phyloP scores from a whole-genome alignment of 2,329 filamentous ascomycete genomes.

The Rugonectria rugulosa region DNA sequence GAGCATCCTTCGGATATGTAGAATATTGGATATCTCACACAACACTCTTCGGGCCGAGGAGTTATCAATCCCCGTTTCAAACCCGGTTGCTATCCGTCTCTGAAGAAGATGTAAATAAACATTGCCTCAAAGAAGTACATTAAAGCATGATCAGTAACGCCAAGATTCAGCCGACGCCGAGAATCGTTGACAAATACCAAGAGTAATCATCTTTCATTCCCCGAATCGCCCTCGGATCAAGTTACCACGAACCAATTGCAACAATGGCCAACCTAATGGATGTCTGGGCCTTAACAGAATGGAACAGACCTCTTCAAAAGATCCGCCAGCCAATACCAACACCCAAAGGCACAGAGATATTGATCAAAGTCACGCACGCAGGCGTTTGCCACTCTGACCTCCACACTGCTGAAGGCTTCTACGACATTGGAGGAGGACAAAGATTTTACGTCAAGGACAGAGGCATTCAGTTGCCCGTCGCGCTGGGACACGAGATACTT shows the following conservation, averaged over 20 bases:
- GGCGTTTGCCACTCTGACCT: conserved; percentile 24
- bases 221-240: too few species aligned
- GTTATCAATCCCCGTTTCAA: too few species aligned
- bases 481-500: conserved; percentile 18
- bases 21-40: too few species aligned
- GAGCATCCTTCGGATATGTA: neutral
- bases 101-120: too few species aligned
- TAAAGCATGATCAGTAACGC: too few species aligned
- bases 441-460: conserved; percentile 22
- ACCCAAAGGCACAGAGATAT: conserved; percentile 11
- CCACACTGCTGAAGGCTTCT: conserved; percentile 22
- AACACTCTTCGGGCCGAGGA: too few species aligned
- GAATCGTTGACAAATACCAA: too few species aligned
- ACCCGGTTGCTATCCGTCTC: neutral
- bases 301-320: conserved; percentile 16
- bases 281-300: conserved; percentile 21
- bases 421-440: conserved; percentile 15
- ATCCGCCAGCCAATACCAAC: conserved; percentile 17
- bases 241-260: neutral
- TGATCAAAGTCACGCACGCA: conserved; percentile 18
- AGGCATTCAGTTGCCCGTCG: conserved; percentile 18
- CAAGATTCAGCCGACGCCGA: conserved; percentile 1
- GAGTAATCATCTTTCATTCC: too few species aligned
- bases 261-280: conserved; percentile 16
- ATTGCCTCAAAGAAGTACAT: too few species aligned